phyloP scores from a whole-genome alignment of 73 alveolate genomes.

The Paramecium tetraurelia region DNA sequence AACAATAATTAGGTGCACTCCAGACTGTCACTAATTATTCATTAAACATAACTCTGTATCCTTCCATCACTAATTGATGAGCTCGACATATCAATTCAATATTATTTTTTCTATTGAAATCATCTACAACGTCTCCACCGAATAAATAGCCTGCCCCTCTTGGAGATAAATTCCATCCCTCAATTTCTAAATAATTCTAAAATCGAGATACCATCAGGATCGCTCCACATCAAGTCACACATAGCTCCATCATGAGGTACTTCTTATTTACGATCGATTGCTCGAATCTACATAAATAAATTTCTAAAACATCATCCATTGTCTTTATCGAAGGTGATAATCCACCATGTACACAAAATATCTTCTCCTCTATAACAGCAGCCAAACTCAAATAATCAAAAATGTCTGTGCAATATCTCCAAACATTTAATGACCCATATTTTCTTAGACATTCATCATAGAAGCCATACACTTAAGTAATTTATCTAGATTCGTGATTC shows the following conservation, averaged over 20 bases:
- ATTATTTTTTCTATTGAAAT: slow-evolving; percentile 81
- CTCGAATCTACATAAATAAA: slow-evolving; percentile 72
- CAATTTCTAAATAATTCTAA: slow-evolving; percentile 22
- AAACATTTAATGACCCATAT: slow-evolving; percentile 92
- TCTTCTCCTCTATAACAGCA: slow-evolving; percentile 89
- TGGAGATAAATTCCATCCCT: slow-evolving; percentile 73
- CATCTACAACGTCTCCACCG: slow-evolving; percentile 91
- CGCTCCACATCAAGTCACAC: slow-evolving; percentile 98
- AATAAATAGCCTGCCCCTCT: slow-evolving; percentile 98
- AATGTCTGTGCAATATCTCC: slow-evolving; percentile 96
- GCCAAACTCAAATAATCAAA: slow-evolving; percentile 90
- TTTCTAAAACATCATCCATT: slow-evolving; percentile 78
- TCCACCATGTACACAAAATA: slow-evolving; percentile 98
- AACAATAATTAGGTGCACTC: slow-evolving; percentile 82
- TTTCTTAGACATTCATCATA: slow-evolving; percentile 90
- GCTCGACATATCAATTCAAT: slow-evolving; percentile 94
- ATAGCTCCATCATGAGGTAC: slow-evolving; percentile 99
- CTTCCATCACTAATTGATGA: slow-evolving; percentile 96
- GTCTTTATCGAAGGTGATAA: slow-evolving; percentile 90
- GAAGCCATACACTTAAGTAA: slow-evolving; percentile 95
- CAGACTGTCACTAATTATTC: slow-evolving; percentile 81
- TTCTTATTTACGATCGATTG: slow-evolving; percentile 98
- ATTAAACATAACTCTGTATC: slow-evolving; percentile 84
- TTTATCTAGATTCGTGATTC: slow-evolving; percentile 89
- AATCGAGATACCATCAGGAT: slow-evolving; percentile 84